Percentiles rank a stretch among this genome's conserved stretches.
Conservation (phyloP, 2,329 filamentous ascomycete species). For the Tricladium varicosporioides region DNA sequence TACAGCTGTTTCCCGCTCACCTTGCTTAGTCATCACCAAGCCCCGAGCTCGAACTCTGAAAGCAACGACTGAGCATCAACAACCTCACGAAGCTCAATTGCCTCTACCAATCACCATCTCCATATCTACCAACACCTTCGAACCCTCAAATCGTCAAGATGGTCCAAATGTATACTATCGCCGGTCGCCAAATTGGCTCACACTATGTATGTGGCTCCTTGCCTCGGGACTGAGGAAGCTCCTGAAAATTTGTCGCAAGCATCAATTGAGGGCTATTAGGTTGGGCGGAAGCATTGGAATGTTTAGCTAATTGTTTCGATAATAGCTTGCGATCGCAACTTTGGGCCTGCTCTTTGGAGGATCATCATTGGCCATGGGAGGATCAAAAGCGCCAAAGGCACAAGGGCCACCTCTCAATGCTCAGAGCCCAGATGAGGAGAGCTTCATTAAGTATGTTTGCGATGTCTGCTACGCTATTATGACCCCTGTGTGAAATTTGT, state of each 20-base stretch:
- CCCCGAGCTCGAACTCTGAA: slow-evolving; percentile 17
- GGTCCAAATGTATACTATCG: slow-evolving; percentile 33
- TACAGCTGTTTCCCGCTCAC: not conserved
- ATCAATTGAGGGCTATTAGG: slow-evolving; percentile 10
- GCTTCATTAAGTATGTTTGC: slow-evolving; percentile 35
- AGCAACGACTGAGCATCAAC: slow-evolving; percentile 12
- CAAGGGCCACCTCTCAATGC: slow-evolving; percentile 35
- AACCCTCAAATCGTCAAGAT: slow-evolving; percentile 29
- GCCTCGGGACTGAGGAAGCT: slow-evolving; percentile 9
- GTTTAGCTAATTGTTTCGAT: slow-evolving; percentile 17
- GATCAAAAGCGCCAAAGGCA: slow-evolving; percentile 27
- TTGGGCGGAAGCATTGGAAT: not conserved
- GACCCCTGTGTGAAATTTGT: not conserved
- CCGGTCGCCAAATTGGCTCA: slow-evolving; percentile 35
- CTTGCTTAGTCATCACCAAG: slow-evolving; percentile 12
- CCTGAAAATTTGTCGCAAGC: slow-evolving; percentile 12
- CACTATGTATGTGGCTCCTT: slow-evolving; percentile 30
- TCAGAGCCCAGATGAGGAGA: slow-evolving; percentile 35
- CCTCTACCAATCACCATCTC: slow-evolving; percentile 12
- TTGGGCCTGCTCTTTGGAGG: slow-evolving; percentile 27
- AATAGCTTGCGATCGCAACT: slow-evolving; percentile 33
- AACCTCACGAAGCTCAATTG: slow-evolving; percentile 25
- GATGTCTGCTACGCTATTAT: not conserved
- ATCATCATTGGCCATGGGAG: slow-evolving; percentile 21
- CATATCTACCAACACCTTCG: slow-evolving; percentile 1